Evolutionary conservation across 2,329 filamentous ascomycete species (phyloP), one percentile per base, ranked within the genome.

Genomic region (Biscogniauxia sp.): DNA sequence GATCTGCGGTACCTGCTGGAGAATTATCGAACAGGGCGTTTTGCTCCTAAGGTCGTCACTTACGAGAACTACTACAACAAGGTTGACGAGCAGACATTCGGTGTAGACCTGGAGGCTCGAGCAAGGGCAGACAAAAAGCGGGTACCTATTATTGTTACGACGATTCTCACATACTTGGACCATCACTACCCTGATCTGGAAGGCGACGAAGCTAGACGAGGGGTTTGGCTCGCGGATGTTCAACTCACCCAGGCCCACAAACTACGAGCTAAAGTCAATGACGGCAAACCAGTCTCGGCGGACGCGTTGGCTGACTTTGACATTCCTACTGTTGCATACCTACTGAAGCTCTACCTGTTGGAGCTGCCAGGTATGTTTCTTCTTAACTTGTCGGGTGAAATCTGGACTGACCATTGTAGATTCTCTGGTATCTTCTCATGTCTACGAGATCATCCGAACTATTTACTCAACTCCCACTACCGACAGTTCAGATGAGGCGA

Each of bases 1-100:
- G 95, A 99, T 76, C 80, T 99, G 68, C 86, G 95, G 65, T 99
- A 98, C 75, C 84, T 99, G 62, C 83, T 99, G 53, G 95, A 99
- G 79, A 99, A 94, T 74, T 99, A 99, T 78, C 89, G 93, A 64
- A 99, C 95, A 6, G 95, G 95, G 64, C 91, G 89, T 66, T 99
- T 96, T 74, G 86, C 92, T 56, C 95, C 95, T 8, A 93, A 87
- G 70, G 94, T 98, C 26, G 88, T 93, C 53, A 90, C 92, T 3
- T 99, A 99, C 76, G 95, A 99, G 78, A 99, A 98, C 76, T 99
- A 99, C 79, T 99, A 99, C 81, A 97, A 97, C 77, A 93, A 91
- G 66, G 93, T 97, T 23, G 95, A 97, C 74, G 93, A 97, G 73
- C 93, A 98, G 82, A 97, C 92, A 0, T 99, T 98, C 73, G 95